Percentiles rank a stretch among this genome's conserved stretches.
Evolutionary conservation across 2,329 filamentous ascomycete genomes (phyloP).

Genomic region (Colletotrichum graminicola): DNA sequence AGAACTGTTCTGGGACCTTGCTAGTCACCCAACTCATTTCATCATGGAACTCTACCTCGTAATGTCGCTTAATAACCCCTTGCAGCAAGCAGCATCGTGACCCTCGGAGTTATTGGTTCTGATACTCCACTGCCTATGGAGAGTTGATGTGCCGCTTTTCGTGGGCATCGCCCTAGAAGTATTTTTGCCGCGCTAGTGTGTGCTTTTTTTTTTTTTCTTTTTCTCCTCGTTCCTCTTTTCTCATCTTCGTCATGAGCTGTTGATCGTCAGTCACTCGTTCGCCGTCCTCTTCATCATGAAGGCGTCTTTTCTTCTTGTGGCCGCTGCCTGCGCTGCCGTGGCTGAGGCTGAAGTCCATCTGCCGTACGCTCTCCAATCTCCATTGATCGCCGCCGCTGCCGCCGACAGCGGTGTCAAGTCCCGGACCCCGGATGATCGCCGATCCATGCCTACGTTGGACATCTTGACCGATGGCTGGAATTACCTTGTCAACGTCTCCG

Average conservation of each 20-base stretch:
- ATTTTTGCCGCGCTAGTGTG: neutral
- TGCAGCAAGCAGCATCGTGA: slow-evolving; percentile 6
- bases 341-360: slow-evolving; percentile 24
- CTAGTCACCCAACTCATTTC: neutral
- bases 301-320: slow-evolving; percentile 17
- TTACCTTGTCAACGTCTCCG: slow-evolving; percentile 34
- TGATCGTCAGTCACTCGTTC: slow-evolving; percentile 4
- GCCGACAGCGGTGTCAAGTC: neutral
- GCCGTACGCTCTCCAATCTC: slow-evolving; percentile 16
- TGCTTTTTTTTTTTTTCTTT: too few relatives aligned
- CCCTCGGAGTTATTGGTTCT: neutral
- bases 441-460: neutral
- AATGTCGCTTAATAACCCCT: slow-evolving; percentile 34
- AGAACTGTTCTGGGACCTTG: neutral
- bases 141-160: slow-evolving; percentile 24
- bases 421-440: neutral
- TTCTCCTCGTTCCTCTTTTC: neutral
- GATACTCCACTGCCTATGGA: slow-evolving; percentile 17
- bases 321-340: neutral
- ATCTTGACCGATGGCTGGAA: neutral
- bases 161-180: neutral
- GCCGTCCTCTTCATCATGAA: slow-evolving; percentile 5
- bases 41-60: slow-evolving; percentile 5
- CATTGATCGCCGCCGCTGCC: neutral
- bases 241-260: neutral